Conservation (phyloP, 140 eudicot species). For the Cichorium intybus region DNA sequence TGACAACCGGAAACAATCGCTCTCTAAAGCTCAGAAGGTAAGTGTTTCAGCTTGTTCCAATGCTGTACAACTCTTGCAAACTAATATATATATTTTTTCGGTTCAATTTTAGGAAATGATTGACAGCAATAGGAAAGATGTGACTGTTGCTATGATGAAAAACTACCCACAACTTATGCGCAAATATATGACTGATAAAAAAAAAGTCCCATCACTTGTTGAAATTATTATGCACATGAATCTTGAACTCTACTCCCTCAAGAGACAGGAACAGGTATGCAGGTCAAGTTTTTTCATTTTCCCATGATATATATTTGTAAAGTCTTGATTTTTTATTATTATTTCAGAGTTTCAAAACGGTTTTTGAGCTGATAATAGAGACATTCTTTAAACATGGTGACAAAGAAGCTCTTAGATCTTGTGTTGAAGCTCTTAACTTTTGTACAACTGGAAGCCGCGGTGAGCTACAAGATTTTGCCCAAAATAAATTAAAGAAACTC, state of each 20-base stretch:
- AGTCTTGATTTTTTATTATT: not conserved
- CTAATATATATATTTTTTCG: not conserved
- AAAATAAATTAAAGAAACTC: conserved; percentile 70
- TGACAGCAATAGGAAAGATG: conserved; percentile 58
- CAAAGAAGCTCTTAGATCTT: conserved; percentile 86
- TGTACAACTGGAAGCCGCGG: conserved; percentile 78
- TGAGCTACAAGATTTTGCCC: conserved; percentile 84
- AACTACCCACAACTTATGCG: conserved; percentile 86
- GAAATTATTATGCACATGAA: conserved; percentile 72
- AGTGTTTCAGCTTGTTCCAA: conserved; percentile 4
- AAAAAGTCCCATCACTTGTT: conserved; percentile 83
- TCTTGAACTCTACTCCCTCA: conserved; percentile 87
- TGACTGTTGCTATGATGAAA: conserved; percentile 84
- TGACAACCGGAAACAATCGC: conserved; percentile 64
- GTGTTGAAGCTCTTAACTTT: conserved; percentile 76
- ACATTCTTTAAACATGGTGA: conserved; percentile 93
- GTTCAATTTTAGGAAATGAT: conserved; percentile 58
- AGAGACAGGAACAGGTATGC: conserved; percentile 90
- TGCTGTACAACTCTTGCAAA: not conserved
- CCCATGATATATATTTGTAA: not conserved
- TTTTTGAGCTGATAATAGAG: conserved; percentile 68
- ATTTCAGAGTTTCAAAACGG: conserved; percentile 69
- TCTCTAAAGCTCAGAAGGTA: conserved; percentile 85
- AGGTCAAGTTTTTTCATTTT: not conserved
- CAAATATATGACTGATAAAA: conserved; percentile 90